These are phyloP conservation scores for maize (Zea mays) DNA, from an alignment of 176 grass and related monocot species.

Conservation along the genomic window Zm-B73-REFERENCE-NAM-5.0 NC_050101.1:70260501-70261000, in stretches of 20 bases:
- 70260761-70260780: constrained; percentile 85
- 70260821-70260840: no score
- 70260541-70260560: no score
- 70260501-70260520: no score
- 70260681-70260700: constrained; percentile 16
- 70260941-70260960: background rate
- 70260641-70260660: constrained; percentile 3
- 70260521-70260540: no score
- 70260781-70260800: constrained; percentile 54
- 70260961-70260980: constrained; percentile 9
- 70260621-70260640: background rate
- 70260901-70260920: background rate
- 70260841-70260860: no score
- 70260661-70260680: constrained; percentile 16
- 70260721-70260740: constrained; percentile 78
- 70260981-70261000: background rate
- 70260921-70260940: background rate
- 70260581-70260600: no score
- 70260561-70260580: no score
- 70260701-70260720: constrained; percentile 55
- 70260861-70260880: constrained; percentile 65
- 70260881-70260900: constrained; percentile 13
- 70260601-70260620: no score
- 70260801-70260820: no score
- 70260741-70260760: constrained; percentile 77